These are phyloP conservation scores for Starmerella gropengiesseri DNA, from an alignment of 805 yeast genomes.

Conservation along the genomic window DNA sequence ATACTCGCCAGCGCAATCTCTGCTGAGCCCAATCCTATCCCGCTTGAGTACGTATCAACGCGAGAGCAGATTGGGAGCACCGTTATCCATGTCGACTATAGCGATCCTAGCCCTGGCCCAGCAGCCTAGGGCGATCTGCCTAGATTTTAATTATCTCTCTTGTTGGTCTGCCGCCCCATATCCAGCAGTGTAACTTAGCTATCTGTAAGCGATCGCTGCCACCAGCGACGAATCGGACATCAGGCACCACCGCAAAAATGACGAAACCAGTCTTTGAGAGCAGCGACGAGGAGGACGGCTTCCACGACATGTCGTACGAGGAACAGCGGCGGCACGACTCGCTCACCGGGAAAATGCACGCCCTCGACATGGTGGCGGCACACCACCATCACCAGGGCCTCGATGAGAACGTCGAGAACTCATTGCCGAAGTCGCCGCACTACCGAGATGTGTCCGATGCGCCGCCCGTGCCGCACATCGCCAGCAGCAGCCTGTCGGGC, in stretches of 20 bases:
- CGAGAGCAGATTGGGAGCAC: slow-evolving; percentile 17
- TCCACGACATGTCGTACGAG: slow-evolving; percentile 20
- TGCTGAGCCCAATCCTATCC: neutral
- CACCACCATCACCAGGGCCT: neutral
- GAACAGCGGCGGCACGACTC: slow-evolving; percentile 20
- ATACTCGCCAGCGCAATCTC: slow-evolving; percentile 10
- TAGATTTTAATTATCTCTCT: no score
- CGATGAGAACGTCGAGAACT: neutral
- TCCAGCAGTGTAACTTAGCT: no score
- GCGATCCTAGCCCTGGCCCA: slow-evolving; percentile 1
- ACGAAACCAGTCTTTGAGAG: slow-evolving; percentile 12
- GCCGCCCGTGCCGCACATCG: slow-evolving; percentile 14
- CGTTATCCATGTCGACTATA: slow-evolving; percentile 12
- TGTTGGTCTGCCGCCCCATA: no score
- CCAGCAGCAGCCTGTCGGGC: neutral
- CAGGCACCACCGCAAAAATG: neutral
- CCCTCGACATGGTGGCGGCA: slow-evolving; percentile 19
- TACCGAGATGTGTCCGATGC: slow-evolving; percentile 13
- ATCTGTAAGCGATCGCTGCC: no score
- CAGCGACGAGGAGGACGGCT: slow-evolving; percentile 6
- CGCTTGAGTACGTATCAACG: slow-evolving; percentile 12
- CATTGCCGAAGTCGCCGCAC: slow-evolving; percentile 9
- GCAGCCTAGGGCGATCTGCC: neutral
- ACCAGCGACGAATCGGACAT: neutral
- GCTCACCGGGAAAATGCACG: slow-evolving; percentile 23